Evolutionary conservation across 768 basidiomycete genomes (phyloP), one percentile per base, ranked within the genome.

Genomic region (Macrolepiota dolichaula): DNA sequence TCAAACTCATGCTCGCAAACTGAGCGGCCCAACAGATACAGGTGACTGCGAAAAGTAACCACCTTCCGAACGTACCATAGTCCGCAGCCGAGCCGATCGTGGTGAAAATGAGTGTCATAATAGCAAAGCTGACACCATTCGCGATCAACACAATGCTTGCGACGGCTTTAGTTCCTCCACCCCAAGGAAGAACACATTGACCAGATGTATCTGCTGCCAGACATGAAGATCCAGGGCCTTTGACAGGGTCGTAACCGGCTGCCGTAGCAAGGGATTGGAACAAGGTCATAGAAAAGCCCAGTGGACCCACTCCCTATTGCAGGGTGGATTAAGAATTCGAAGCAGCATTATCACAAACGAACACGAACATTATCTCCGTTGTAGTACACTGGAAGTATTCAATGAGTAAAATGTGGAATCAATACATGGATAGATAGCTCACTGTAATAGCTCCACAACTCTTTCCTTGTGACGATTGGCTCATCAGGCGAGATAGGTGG

Each of bases 381-480:
- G 72, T 86, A 89, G 68, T 92, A 92, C 60, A 92, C 91, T 92
- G 56, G 50, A 35, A 47, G 62, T 51, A 61, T 40, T 10, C 25
- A 63, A 55, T 35, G 17, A 40, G 32, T 42, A 37, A n/a, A 32
- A 9, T 49, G 42, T 17, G 13, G 29, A 17, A 11, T n/a, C 37
- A 15, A 13, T 11, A 24, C 12, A 17, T 55, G 7, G 35, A 36
- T 7, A 1, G 50, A 11, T 10, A 46, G 4, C 85, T 35, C 52
- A 90, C 89, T 63, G 70, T 92, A 92, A 68, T 92, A 93, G 56
- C 84, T 85, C 91, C 91, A 93, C 7, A 93, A 74, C 68, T 93
- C 91, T 67, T 71, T 81, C 52, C 86, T 78, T 17, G 86, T 90
- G 4, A 92, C 90, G 7, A 87, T 69, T 0, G 91, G 91, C 57